phyloP scores from a whole-genome alignment of 768 basidiomycete species.

The Tephrocybe sp. region DNA sequence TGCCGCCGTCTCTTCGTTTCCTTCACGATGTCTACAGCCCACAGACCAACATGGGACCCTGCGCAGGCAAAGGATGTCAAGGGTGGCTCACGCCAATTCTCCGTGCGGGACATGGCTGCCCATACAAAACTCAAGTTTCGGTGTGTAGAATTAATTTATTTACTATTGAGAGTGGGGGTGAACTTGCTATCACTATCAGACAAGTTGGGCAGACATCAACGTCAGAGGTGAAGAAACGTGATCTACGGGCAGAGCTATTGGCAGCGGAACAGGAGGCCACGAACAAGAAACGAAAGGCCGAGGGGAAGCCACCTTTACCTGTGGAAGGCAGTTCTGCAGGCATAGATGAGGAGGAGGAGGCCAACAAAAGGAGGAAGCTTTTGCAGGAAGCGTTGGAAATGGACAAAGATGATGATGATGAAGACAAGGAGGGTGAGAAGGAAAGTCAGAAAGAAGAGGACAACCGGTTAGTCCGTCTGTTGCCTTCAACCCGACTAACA shows the following conservation, averaged over 20 bases:
- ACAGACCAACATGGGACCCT: constrained; percentile 96
- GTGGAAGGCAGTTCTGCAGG: constrained; percentile 38
- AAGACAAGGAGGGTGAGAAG: constrained; percentile 36
- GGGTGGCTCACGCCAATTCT: constrained; percentile 89
- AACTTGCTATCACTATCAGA: constrained; percentile 30
- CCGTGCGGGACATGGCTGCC: constrained; percentile 88
- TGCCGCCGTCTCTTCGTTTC: background rate
- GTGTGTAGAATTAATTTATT: constrained; percentile 36
- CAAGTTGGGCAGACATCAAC: constrained; percentile 89
- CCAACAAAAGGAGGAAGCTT: constrained; percentile 81
- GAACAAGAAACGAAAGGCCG: constrained; percentile 91
- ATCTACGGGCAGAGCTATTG: constrained; percentile 80
- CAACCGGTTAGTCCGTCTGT: constrained; percentile 37
- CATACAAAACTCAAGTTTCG: constrained; percentile 99
- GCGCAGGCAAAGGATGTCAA: constrained; percentile 92
- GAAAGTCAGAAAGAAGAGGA: constrained; percentile 34
- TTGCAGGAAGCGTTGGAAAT: constrained; percentile 83
- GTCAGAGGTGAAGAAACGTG: constrained; percentile 71
- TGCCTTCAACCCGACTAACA: background rate
- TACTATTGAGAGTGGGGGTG: background rate
- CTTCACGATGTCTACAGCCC: constrained; percentile 76
- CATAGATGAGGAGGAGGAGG: constrained; percentile 67
- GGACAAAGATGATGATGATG: constrained; percentile 86
- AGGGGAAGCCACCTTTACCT: constrained; percentile 59
- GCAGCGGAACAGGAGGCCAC: constrained; percentile 83